Percentiles rank a stretch among this genome's conserved stretches.
Evolutionary conservation across 1,284 basidiomycete genomes (phyloP).

Genomic region (Thelephora terrestris): DNA sequence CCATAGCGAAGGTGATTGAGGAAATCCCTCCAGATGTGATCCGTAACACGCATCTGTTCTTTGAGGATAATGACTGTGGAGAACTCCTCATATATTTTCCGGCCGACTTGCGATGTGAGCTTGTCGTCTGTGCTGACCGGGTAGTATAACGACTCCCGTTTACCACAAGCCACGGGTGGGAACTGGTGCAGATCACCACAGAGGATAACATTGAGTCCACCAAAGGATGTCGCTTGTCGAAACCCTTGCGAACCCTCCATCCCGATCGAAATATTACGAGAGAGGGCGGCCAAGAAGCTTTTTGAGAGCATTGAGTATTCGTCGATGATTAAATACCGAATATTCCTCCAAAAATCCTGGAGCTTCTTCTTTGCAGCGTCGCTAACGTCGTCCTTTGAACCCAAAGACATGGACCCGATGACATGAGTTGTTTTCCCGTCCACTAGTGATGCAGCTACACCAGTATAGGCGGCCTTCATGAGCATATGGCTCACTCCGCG

Average conservation of each 20-base stretch:
- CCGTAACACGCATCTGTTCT: constrained; percentile 25
- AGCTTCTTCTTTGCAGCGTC: constrained; percentile 6
- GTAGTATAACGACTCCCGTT: constrained; percentile 15
- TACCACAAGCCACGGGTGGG: constrained; percentile 21
- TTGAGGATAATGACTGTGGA: constrained; percentile 24
- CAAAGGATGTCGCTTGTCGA: constrained; percentile 15
- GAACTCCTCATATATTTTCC: constrained; percentile 26
- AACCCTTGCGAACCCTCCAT: constrained; percentile 6
- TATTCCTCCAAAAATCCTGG: constrained; percentile 12
- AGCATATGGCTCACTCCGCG: constrained; percentile 10
- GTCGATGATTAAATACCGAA: constrained; percentile 23
- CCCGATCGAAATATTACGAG: constrained; percentile 13
- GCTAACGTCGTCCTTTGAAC: constrained; percentile 1
- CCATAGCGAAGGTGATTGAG: constrained; percentile 22
- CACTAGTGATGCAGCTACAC: constrained; percentile 26
- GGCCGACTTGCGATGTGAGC: constrained; percentile 13
- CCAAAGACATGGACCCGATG: constrained; percentile 7
- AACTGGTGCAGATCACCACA: constrained; percentile 32
- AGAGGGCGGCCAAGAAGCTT: constrained; percentile 18
- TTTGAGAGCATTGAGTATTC: constrained; percentile 26
- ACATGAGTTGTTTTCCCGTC: constrained; percentile 21
- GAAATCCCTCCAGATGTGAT: constrained; percentile 25
- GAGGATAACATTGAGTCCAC: constrained; percentile 28
- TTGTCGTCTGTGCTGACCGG: constrained; percentile 5
- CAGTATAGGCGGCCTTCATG: constrained; percentile 24